A percentile compares a stretch with the other conserved stretches of the same genome.
Conservation (phyloP, 768 basidiomycete genomes). For the Trametes villosa region DNA sequence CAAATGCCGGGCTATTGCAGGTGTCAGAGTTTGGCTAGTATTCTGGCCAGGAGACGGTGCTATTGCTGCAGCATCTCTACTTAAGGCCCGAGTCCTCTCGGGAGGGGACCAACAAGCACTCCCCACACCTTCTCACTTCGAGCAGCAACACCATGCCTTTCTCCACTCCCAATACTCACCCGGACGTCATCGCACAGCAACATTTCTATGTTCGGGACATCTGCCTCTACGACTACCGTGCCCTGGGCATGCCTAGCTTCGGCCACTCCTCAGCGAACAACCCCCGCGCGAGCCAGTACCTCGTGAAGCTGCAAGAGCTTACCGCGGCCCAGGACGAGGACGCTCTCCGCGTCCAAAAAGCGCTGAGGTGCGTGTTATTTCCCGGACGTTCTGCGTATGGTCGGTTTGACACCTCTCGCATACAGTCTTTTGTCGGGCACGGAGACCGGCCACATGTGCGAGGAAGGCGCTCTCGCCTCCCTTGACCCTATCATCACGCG, state of each 20-base stretch:
- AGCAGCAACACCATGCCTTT: too few relatives aligned
- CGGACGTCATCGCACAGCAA: too few relatives aligned
- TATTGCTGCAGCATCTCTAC: too few relatives aligned
- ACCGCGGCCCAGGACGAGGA: background rate
- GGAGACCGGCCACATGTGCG: background rate
- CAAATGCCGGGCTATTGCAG: too few relatives aligned
- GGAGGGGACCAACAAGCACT: too few relatives aligned
- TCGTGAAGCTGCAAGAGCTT: background rate
- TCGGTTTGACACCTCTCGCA: background rate
- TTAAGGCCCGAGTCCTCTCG: too few relatives aligned
- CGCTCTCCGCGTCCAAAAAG: background rate
- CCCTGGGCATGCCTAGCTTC: too few relatives aligned
- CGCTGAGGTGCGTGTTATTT: background rate
- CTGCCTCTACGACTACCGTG: background rate
- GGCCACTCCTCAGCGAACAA: background rate
- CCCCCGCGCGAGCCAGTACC: background rate
- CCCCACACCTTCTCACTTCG: too few relatives aligned
- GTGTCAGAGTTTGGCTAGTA: too few relatives aligned
- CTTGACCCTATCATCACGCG: background rate
- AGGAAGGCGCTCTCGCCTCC: background rate
- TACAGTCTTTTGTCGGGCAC: background rate
- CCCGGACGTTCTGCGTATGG: background rate
- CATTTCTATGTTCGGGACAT: background rate
- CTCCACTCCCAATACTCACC: too few relatives aligned
- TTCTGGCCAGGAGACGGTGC: too few relatives aligned